These are phyloP conservation scores for Solanum piurae DNA, from an alignment of 257 asterid species.

Conservation along the genomic window DNA sequence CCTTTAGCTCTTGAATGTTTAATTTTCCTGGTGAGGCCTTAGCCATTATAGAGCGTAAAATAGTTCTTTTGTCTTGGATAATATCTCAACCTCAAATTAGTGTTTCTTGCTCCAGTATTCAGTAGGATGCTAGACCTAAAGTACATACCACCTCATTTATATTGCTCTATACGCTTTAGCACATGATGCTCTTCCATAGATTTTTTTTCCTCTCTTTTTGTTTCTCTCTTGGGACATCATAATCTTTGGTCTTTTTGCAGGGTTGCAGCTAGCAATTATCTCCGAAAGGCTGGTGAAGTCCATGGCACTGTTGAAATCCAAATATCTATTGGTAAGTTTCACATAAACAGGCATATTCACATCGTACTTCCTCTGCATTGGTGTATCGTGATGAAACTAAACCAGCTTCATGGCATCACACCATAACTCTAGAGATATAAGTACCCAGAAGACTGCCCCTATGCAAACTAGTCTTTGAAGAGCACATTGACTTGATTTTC, in stretches of 20 bases:
- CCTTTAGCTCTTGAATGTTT: background rate
- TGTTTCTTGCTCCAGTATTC: background rate
- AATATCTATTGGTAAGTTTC: constrained; percentile 56
- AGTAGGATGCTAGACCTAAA: background rate
- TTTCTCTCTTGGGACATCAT: background rate
- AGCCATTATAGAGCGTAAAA: background rate
- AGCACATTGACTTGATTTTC: background rate
- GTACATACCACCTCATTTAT: background rate
- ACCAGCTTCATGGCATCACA: background rate
- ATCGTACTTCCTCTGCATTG: background rate
- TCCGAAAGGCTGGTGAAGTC: constrained; percentile 50
- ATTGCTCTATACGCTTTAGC: background rate
- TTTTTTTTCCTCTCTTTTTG: background rate
- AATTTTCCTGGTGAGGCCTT: background rate
- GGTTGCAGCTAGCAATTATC: constrained; percentile 74
- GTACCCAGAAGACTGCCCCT: background rate
- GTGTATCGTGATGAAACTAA: background rate
- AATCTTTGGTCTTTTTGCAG: constrained; percentile 24
- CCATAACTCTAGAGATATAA: background rate
- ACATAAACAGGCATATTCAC: background rate
- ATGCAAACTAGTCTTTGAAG: background rate
- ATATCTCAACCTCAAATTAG: background rate
- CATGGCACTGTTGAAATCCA: constrained; percentile 73
- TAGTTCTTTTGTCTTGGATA: background rate
- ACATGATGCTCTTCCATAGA: background rate